Base-by-base conservation (phyloP, 2,329 filamentous ascomycete species). In the Stachybotrys chartarum region DNA sequence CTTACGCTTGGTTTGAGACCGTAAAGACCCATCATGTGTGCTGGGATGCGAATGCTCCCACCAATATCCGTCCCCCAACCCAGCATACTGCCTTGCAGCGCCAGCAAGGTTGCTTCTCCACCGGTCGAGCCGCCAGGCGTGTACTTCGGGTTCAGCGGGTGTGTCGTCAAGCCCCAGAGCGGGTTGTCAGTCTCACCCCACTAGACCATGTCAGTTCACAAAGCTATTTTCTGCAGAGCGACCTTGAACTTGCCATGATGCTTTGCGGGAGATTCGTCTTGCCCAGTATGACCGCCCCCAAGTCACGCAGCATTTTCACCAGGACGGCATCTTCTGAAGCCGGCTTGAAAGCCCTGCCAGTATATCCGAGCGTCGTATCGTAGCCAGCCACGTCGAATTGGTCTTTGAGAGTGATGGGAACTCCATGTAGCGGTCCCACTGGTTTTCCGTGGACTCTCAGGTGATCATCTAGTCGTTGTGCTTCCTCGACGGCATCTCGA, bases 321-420 rank as follows among this genome's bases (percentile, higher is more conserved):
- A 51, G 6, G 18, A 51, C 31, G 6, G 50, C 30, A 31, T 30
- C 30, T n/a, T 42, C 50, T 12, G 30, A 7, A 31, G 49, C 3
- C 49, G 49, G 49, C 30, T 50, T 50, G 39, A 44, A 44, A 30
- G 18, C 30, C 30, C 45, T 47, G n/a, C 45, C n/a, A n/a, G 45
- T 90, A 71, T 85, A 85, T 7, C 83, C 83, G 4, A 86, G 67
- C 0, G 83, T 84, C 0, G 78, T 77, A 54, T 85, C 80, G 4
- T 76, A 65, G 1, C 80, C 82, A 56, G 78, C 78, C 47, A 87
- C 71, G 30, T 85, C 78, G 31, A 35, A 32, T n/a, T 51, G 50
- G 50, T 51, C 50, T 39, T 51, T 51, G 30, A 51, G 50, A 7
- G 30, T 35, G 7, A 51, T 42, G 31, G 50, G 50, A 8, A 51